A percentile compares a stretch with the other conserved stretches of the same genome.
These are phyloP conservation scores for Chytriomyces confervae DNA, from an alignment of 192 early-diverging fungal species.

Conservation along the genomic window DNA sequence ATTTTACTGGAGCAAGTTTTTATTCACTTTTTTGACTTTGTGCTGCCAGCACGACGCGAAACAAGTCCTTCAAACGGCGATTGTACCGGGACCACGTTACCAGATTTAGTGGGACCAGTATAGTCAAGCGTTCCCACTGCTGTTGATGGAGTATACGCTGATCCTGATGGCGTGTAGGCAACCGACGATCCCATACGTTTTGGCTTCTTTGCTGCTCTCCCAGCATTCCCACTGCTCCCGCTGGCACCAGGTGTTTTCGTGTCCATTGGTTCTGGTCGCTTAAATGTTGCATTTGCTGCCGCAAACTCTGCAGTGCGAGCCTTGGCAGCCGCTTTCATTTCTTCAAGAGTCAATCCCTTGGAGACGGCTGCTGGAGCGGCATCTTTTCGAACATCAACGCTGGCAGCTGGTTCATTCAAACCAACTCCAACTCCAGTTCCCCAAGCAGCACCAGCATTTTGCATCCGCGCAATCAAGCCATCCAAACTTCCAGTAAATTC, in stretches of 20 bases:
- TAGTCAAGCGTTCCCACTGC: conserved; percentile 11
- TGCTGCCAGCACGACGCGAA: background rate
- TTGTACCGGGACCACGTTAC: conserved; percentile 5
- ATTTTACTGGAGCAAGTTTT: background rate
- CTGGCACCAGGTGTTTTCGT: background rate
- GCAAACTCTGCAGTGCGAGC: conserved; percentile 9
- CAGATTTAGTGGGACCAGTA: background rate
- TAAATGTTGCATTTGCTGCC: conserved; percentile 10
- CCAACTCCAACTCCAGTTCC: background rate
- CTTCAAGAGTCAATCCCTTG: conserved; percentile 28
- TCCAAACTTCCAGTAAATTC: conserved; percentile 31
- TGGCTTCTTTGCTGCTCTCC: background rate
- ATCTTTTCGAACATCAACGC: background rate
- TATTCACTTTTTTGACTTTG: too few relatives aligned
- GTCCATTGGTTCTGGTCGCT: background rate
- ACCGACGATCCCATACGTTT: background rate
- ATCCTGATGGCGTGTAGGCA: background rate
- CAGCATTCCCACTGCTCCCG: background rate
- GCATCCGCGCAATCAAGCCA: conserved; percentile 20
- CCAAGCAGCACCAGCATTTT: conserved; percentile 3
- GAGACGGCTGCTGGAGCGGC: background rate
- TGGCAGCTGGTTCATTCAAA: background rate
- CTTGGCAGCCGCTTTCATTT: conserved; percentile 28
- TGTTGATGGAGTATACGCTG: background rate
- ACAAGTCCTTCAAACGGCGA: conserved; percentile 5